Percentiles rank a stretch among this genome's conserved stretches.
Evolutionary conservation across 1,139 yeast species (phyloP).

Genomic region (Sugiyamaella paludigena): DNA sequence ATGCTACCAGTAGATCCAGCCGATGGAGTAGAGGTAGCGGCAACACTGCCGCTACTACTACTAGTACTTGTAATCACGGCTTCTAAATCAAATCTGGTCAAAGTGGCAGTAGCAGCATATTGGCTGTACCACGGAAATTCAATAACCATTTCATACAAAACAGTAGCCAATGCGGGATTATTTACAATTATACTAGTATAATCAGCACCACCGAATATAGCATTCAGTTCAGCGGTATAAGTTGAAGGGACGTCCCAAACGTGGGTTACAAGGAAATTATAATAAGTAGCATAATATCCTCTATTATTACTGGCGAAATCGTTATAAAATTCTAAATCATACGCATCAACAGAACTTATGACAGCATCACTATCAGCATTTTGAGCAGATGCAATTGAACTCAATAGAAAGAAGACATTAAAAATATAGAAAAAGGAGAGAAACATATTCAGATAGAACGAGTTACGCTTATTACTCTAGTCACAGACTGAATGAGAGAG

Average conservation of each 20-base stretch:
- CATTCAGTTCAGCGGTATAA: conserved; percentile 19
- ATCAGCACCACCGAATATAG: conserved; percentile 20
- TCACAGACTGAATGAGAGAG: too few relatives aligned
- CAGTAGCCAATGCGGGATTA: conserved; percentile 20
- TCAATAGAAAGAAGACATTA: too few relatives aligned
- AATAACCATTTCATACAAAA: conserved; percentile 19
- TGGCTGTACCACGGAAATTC: conserved; percentile 22
- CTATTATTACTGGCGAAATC: conserved; percentile 10
- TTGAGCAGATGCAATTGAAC: too few relatives aligned
- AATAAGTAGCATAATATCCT: conserved; percentile 15
- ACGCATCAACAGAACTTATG: conserved; percentile 4
- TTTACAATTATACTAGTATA: conserved; percentile 15
- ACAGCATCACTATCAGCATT: conserved; percentile 1
- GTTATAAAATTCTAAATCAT: conserved; percentile 15
- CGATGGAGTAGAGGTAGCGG: neutral
- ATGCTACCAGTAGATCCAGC: too few relatives aligned
- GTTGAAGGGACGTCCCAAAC: conserved; percentile 17
- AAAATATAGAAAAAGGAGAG: too few relatives aligned
- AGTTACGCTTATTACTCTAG: too few relatives aligned
- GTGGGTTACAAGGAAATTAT: conserved; percentile 18
- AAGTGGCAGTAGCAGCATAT: conserved; percentile 17
- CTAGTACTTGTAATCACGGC: conserved; percentile 6
- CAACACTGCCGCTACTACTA: neutral
- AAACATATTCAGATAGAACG: too few relatives aligned
- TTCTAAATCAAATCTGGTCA: conserved; percentile 2